phyloP scores from a whole-genome alignment of 192 early-diverging fungal genomes.

The Podila horticola region DNA sequence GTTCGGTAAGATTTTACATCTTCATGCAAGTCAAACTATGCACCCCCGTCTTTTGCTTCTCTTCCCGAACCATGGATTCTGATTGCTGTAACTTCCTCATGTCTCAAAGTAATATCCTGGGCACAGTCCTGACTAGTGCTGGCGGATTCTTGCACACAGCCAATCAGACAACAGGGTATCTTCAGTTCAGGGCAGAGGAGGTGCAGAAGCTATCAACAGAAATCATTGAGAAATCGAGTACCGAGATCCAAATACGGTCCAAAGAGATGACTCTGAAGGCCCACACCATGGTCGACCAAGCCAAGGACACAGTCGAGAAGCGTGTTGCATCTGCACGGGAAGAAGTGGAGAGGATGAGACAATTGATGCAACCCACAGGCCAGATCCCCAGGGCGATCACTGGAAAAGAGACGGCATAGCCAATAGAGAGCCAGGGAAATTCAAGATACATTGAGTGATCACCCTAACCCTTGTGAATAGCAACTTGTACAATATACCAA shows the following conservation, averaged over 20 bases:
- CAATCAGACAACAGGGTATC: conserved; percentile 44
- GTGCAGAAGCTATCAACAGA: conserved; percentile 46
- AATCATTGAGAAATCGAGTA: conserved; percentile 45
- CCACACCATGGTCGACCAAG: conserved; percentile 35
- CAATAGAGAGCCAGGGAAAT: too few species aligned
- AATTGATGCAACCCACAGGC: not conserved
- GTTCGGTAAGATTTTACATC: conserved; percentile 35
- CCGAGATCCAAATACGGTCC: conserved; percentile 35
- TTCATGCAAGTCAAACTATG: not conserved
- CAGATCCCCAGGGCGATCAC: not conserved
- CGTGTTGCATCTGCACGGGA: conserved; percentile 40
- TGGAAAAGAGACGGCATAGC: not conserved
- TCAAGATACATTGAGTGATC: too few species aligned
- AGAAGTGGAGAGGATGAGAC: conserved; percentile 37
- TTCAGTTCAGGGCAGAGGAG: conserved; percentile 49
- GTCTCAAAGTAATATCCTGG: conserved; percentile 45
- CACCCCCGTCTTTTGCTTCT: not conserved
- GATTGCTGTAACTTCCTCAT: not conserved
- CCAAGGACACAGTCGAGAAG: conserved; percentile 40
- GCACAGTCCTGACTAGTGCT: conserved; percentile 55
- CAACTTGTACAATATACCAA: too few species aligned
- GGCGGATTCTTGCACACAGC: conserved; percentile 63
- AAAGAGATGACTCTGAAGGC: conserved; percentile 49
- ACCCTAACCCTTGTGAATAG: too few species aligned
- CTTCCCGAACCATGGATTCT: not conserved